phyloP scores from a whole-genome alignment of 2,329 filamentous ascomycete genomes.

The Diaporthe citri region DNA sequence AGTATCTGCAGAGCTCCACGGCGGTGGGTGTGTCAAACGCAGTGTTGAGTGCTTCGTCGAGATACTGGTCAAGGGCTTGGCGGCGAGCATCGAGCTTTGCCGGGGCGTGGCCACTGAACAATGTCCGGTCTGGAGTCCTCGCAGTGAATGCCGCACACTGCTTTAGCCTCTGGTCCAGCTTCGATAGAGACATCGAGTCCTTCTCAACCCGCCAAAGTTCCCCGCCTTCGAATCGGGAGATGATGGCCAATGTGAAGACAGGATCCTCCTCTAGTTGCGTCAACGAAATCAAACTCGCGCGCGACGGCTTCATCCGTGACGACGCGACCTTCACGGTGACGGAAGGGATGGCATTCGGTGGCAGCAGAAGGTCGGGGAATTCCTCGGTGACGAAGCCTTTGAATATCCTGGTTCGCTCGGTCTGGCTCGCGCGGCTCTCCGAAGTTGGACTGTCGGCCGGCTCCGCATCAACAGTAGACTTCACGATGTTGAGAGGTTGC shows the following conservation, averaged over 20 bases:
- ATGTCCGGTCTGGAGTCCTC: constrained; percentile 82
- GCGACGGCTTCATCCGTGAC: constrained; percentile 92
- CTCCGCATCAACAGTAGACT: constrained; percentile 46
- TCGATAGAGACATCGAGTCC: constrained; percentile 83
- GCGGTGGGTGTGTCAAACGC: constrained; percentile 83
- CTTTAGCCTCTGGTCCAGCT: constrained; percentile 85
- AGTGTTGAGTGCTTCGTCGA: constrained; percentile 87
- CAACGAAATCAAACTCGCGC: constrained; percentile 84
- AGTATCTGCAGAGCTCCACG: constrained; percentile 85
- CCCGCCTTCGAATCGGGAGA: constrained; percentile 78
- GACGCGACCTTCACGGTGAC: constrained; percentile 91
- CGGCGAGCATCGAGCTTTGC: constrained; percentile 92
- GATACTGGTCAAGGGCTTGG: constrained; percentile 83
- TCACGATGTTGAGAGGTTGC: constrained; percentile 55
- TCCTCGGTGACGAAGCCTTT: constrained; percentile 86
- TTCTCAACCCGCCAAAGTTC: constrained; percentile 98
- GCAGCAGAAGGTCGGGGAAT: constrained; percentile 85
- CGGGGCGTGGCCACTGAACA: constrained; percentile 94
- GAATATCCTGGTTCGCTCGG: constrained; percentile 70
- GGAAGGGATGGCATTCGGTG: constrained; percentile 88
- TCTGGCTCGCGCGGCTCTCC: constrained; percentile 51
- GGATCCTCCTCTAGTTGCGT: constrained; percentile 90
- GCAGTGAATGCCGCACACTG: constrained; percentile 78
- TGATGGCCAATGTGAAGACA: constrained; percentile 90
- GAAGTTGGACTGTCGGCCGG: constrained; percentile 48